phyloP scores from a whole-genome alignment of 2,329 filamentous ascomycete genomes.

The Clonostachys rosea region DNA sequence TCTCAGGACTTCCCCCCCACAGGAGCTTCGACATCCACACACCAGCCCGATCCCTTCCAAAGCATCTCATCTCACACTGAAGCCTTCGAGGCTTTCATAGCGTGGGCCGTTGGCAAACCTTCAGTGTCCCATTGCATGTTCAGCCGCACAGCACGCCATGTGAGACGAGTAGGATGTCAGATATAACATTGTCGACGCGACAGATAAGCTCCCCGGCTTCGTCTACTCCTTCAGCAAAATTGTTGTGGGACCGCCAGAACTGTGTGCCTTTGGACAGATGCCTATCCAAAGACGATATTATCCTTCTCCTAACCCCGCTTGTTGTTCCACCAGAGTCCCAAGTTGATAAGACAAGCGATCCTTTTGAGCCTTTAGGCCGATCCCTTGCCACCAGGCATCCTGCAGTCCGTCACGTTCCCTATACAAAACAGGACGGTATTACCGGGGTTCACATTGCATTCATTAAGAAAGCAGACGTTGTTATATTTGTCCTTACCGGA shows the following conservation, averaged over 20 bases:
- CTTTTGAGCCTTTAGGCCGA: conserved; percentile 67
- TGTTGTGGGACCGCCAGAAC: conserved; percentile 35
- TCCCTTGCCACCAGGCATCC: conserved; percentile 55
- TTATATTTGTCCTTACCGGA: conserved; percentile 58
- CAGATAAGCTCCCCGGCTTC: conserved; percentile 4
- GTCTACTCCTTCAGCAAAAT: conserved; percentile 11
- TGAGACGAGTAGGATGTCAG: neutral
- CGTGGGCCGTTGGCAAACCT: neutral
- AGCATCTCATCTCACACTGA: too few species aligned
- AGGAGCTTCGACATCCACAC: neutral
- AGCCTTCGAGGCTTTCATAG: too few species aligned
- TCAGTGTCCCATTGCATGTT: neutral
- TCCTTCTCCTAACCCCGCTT: conserved; percentile 58
- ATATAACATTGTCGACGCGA: neutral
- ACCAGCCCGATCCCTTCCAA: too few species aligned
- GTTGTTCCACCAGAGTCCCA: conserved; percentile 38
- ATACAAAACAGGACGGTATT: conserved; percentile 58
- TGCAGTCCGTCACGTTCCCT: conserved; percentile 67
- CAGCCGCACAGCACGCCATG: neutral
- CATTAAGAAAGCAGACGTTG: conserved; percentile 51
- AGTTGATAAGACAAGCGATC: conserved; percentile 47
- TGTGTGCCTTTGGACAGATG: conserved; percentile 41
- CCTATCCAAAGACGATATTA: conserved; percentile 42
- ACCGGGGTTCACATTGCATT: conserved; percentile 60
- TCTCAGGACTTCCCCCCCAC: neutral